Evolutionary conservation across 176 grass and related monocot species (phyloP), one percentile per base, ranked within the genome.

Genomic region (Raddia guianensis): DNA sequence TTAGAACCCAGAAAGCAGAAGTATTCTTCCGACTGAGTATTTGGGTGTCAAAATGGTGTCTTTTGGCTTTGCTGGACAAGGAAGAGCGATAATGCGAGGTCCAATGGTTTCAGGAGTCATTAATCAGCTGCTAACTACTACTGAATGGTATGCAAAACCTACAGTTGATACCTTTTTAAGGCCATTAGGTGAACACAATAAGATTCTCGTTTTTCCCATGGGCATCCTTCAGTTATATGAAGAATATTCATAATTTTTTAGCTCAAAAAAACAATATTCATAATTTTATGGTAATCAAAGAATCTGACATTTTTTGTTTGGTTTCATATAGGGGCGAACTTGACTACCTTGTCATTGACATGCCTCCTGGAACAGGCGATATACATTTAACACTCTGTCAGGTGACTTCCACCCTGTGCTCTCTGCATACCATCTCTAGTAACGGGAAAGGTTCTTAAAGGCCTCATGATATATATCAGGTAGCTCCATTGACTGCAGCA

Each of bases 71-170:
- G 90, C 95, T 72, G 95, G 95, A 62, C 95, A 98, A 94, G 95
- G 95, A 72, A 89, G 92, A 60, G 92, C 95, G 5, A 95, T 98
- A 79, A 98, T 98, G 92, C 78, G 92, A 46, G 95, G 95, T 86
- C 95, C 95, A 70, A 98, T 98, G 95, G 92, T 98, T 72, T 98
- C 95, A 68, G 95, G 92, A 57, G 95, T 98, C 66, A 93, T 98
- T 70, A 93, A 94, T 87, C 95, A 98, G 67, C 67, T 98, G 80
- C 84, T 98, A 33, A 98, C 95, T 48, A 95, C 92, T 35, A 85
- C 92, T 44, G 92, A 98, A 7, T 98, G 95, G 95, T 98, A 98
- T 78, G 89, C 66, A 44, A 76, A 40, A 21, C 46, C 43, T 13
- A 91, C 27, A 68, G 18, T 12, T 63, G 33, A 55, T 49, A 61